phyloP scores from a whole-genome alignment of 164 flowering plant species.

The Macadamia tetraphylla region DNA sequence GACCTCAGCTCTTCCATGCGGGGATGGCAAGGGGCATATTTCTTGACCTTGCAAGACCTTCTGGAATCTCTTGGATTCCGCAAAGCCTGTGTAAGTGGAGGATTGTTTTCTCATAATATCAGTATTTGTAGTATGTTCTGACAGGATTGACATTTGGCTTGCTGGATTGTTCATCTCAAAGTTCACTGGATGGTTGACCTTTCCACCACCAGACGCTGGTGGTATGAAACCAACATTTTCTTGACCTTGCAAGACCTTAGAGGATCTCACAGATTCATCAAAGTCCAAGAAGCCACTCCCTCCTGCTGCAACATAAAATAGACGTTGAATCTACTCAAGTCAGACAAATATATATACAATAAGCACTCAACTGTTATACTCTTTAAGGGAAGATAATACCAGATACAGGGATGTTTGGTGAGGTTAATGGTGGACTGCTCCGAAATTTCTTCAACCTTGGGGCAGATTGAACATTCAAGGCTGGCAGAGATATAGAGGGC shows the following conservation, averaged over 20 bases:
- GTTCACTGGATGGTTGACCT: slow-evolving; percentile 35
- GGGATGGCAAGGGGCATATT: slow-evolving; percentile 56
- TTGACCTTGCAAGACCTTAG: slow-evolving; percentile 99
- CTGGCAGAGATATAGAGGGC: slow-evolving; percentile 56
- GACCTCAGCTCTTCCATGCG: slow-evolving; percentile 34
- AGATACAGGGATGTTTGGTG: slow-evolving; percentile 37
- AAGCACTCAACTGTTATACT: not conserved
- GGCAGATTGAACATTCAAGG: slow-evolving; percentile 56
- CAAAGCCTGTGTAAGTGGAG: slow-evolving; percentile 50
- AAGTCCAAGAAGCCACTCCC: slow-evolving; percentile 55
- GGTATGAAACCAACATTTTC: slow-evolving; percentile 68
- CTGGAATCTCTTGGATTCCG: slow-evolving; percentile 61
- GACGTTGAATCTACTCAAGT: slow-evolving; percentile 2
- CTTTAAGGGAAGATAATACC: slow-evolving; percentile 31
- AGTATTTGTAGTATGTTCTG: slow-evolving; percentile 16
- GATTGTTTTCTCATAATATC: slow-evolving; percentile 33
- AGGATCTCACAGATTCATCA: slow-evolving; percentile 73
- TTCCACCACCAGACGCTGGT: slow-evolving; percentile 49
- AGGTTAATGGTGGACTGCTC: slow-evolving; percentile 36
- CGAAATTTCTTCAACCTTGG: slow-evolving; percentile 78
- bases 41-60: slow-evolving; percentile 99
- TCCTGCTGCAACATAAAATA: slow-evolving; percentile 26
- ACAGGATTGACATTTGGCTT: slow-evolving; percentile 24
- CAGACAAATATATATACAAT: not conserved
- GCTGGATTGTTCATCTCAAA: slow-evolving; percentile 36